phyloP scores from a whole-genome alignment of 164 flowering plant species.

The Pachysandra terminalis region DNA sequence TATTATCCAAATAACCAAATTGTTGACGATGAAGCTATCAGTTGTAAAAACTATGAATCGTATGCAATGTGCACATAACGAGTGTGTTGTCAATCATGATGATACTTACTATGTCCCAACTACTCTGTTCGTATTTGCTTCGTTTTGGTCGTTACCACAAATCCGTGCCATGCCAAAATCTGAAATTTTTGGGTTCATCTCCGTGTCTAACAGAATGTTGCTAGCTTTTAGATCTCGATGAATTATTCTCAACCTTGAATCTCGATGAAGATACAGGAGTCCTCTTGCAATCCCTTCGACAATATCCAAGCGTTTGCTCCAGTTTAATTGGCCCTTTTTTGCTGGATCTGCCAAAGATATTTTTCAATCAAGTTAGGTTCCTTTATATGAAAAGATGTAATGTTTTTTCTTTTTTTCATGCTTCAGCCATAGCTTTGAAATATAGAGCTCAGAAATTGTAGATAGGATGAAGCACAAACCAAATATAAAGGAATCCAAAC shows the following conservation, averaged over 20 bases:
- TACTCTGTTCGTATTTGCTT: conserved; percentile 29
- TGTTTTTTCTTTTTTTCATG: neutral
- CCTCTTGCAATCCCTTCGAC: conserved; percentile 81
- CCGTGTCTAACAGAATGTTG: too few species aligned
- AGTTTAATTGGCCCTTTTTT: conserved; percentile 39
- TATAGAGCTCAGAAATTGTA: neutral
- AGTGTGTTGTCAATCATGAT: neutral
- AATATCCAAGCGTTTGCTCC: conserved; percentile 56
- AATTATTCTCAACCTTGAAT: too few species aligned
- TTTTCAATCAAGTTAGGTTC: conserved; percentile 1
- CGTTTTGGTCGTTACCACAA: conserved; percentile 19
- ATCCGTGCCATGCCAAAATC: conserved; percentile 63
- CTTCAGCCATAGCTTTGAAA: neutral
- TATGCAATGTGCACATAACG: too few species aligned
- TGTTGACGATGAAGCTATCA: too few species aligned
- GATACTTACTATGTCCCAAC: too few species aligned
- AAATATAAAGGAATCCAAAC: conserved; percentile 50
- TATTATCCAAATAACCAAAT: too few species aligned
- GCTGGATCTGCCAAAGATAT: conserved; percentile 31
- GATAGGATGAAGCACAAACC: conserved; percentile 24
- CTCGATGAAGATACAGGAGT: conserved; percentile 80
- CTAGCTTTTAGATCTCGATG: too few species aligned
- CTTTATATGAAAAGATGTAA: neutral
- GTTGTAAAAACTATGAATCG: too few species aligned
- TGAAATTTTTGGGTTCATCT: too few species aligned